Evolutionary conservation across 495 filamentous ascomycete genomes (phyloP), one percentile per base, ranked within the genome.

Genomic region (Parathielavia appendiculata): DNA sequence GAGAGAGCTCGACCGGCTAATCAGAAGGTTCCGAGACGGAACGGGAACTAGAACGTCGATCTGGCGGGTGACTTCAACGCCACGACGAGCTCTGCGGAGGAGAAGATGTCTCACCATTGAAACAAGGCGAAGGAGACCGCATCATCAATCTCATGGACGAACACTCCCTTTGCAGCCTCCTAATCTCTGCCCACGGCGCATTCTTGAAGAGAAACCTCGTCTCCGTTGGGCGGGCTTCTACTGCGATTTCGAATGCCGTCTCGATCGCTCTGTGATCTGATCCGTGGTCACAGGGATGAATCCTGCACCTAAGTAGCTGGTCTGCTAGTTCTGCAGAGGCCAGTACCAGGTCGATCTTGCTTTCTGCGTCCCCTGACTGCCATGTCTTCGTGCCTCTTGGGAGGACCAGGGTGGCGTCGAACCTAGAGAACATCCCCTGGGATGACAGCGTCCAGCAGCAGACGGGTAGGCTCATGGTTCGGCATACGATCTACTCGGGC

Each of bases 131-230:
- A 54, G 51, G 51, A 43, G 38, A 54, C 38, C 51, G 34, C 35
- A 54, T 54, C 51, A 68, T 71, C 47, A 68, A 63, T 26, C 59
- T 68, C 35, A 54, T 54, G 51, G 51, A 43, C 36, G 51, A 54
- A 32, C 51, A 54, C 38, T 54, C 51, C 3, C 67, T 43, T 20
- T 43, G 40, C 40, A 43, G 40, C 16, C 40, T 17, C 40, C 40
- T 38, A n/a, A n/a, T n/a, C n/a, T n/a, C n/a, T n/a, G n/a, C 35
- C 35, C 35, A 38, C 4, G 35, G 11, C 4, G 35, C 35, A 38
- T n/a, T n/a, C n/a, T n/a, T 9, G 35, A 38, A 38, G 35, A 38
- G 35, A 38, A 14, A 38, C 4, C 35, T 5, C 35, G 13, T 38
- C 35, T 1, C 4, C 35, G 4, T 38, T 3, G 35, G 4, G 11